These are phyloP conservation scores for Nyssa sinensis DNA, from an alignment of 148 eudicot species.

Conservation along the genomic window DNA sequence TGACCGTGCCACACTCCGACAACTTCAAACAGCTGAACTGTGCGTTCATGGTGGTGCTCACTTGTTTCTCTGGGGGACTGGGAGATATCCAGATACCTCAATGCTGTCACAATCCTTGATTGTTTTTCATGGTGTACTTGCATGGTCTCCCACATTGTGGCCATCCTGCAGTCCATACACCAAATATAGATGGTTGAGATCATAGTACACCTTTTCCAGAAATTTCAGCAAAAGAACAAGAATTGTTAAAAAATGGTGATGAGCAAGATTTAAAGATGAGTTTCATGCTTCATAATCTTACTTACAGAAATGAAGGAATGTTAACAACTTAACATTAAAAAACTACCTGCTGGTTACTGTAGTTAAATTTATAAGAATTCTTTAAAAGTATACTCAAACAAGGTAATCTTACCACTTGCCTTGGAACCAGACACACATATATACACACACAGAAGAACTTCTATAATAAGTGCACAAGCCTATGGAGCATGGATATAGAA, in stretches of 20 bases:
- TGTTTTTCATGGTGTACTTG: slow-evolving; percentile 57
- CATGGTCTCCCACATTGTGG: slow-evolving; percentile 85
- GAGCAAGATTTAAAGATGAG: too few species aligned
- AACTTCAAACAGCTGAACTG: slow-evolving; percentile 56
- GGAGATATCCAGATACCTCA: slow-evolving; percentile 51
- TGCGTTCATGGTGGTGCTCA: slow-evolving; percentile 63
- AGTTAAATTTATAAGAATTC: not conserved
- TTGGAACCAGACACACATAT: too few species aligned
- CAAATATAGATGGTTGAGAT: not conserved
- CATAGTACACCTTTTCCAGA: not conserved
- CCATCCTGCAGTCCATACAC: slow-evolving; percentile 61
- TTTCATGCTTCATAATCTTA: too few species aligned
- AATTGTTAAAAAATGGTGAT: not conserved
- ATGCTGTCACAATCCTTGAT: slow-evolving; percentile 39
- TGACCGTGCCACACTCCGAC: slow-evolving; percentile 67
- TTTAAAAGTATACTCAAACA: not conserved
- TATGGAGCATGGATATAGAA: too few species aligned
- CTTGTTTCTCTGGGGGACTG: slow-evolving; percentile 77
- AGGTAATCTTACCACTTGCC: too few species aligned
- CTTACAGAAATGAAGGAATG: not conserved
- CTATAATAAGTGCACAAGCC: too few species aligned
- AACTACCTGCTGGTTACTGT: not conserved
- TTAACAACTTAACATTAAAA: not conserved
- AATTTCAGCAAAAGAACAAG: not conserved
- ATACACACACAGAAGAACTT: too few species aligned